Conservation (phyloP, 176 grass and related monocot species). For the Miscanthus lutarioriparius region DNA sequence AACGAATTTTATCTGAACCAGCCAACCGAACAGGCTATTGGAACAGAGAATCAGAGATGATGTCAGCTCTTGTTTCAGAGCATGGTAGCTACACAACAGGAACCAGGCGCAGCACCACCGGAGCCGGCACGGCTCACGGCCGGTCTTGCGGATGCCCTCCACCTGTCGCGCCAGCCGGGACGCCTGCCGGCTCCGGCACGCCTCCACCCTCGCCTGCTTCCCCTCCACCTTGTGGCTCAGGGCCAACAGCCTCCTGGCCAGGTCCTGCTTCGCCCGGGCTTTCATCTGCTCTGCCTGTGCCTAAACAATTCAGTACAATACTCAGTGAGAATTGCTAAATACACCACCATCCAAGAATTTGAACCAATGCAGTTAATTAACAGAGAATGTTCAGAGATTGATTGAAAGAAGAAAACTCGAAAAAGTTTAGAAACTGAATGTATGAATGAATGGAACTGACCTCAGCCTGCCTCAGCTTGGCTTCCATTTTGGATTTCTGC, state of each 20-base stretch:
- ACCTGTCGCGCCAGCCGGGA: constrained; percentile 60
- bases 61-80: neutral
- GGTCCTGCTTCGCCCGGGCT: constrained; percentile 54
- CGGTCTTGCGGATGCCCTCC: constrained; percentile 67
- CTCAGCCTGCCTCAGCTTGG: constrained; percentile 68
- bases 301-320: constrained; percentile 34
- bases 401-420: neutral
- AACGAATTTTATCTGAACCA: too few relatives aligned
- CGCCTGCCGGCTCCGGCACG: constrained; percentile 50
- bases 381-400: neutral
- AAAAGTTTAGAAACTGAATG: neutral
- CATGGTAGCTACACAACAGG: neutral
- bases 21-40: too few relatives aligned
- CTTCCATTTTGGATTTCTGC: constrained; percentile 76
- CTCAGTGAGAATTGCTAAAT: neutral
- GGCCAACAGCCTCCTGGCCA: constrained; percentile 43
- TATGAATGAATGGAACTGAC: constrained; percentile 27
- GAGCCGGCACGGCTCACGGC: constrained; percentile 39
- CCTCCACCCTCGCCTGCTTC: constrained; percentile 66
- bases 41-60: too few relatives aligned
- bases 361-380: neutral
- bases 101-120: constrained; percentile 77
- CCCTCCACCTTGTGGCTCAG: constrained; percentile 56
- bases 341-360: neutral
- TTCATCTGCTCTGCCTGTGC: constrained; percentile 68